A percentile compares a stretch with the other conserved stretches of the same genome.
phyloP scores from a whole-genome alignment of 129 eudicot genomes.

The Glebionis coronaria region DNA sequence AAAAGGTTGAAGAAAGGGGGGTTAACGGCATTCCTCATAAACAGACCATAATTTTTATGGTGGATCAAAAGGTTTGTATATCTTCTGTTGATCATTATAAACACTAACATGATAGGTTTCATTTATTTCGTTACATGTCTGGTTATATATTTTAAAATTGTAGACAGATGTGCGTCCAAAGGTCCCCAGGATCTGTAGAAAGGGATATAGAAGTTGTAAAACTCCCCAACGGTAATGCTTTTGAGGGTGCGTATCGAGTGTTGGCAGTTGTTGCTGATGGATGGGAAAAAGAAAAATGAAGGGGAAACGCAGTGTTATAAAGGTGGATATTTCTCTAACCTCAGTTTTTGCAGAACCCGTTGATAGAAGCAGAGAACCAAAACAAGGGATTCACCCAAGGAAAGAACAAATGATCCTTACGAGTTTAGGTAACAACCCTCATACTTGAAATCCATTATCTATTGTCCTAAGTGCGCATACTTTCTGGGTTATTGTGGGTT shows the following conservation, averaged over 20 bases:
- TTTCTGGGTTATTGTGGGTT: no score
- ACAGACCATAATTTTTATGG: constrained; percentile 78
- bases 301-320: no score
- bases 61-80: constrained; percentile 62
- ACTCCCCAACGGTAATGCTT: background rate
- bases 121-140: background rate
- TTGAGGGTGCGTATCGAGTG: background rate
- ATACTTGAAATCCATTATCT: no score
- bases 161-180: constrained; percentile 58
- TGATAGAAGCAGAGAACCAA: constrained; percentile 40
- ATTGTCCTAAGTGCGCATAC: no score
- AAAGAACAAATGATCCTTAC: constrained; percentile 46
- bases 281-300: background rate
- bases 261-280: background rate
- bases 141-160: constrained; percentile 23
- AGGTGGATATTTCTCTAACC: no score
- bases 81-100: background rate
- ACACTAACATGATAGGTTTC: background rate
- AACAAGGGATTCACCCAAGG: constrained; percentile 37
- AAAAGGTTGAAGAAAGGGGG: constrained; percentile 70
- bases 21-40: constrained; percentile 60
- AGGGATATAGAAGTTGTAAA: background rate
- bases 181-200: background rate
- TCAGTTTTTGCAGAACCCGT: constrained; percentile 41
- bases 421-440: constrained; percentile 50